These are phyloP conservation scores for Rhinocladiella similis DNA, from an alignment of 2,329 filamentous ascomycete genomes.

Conservation along the genomic window DNA sequence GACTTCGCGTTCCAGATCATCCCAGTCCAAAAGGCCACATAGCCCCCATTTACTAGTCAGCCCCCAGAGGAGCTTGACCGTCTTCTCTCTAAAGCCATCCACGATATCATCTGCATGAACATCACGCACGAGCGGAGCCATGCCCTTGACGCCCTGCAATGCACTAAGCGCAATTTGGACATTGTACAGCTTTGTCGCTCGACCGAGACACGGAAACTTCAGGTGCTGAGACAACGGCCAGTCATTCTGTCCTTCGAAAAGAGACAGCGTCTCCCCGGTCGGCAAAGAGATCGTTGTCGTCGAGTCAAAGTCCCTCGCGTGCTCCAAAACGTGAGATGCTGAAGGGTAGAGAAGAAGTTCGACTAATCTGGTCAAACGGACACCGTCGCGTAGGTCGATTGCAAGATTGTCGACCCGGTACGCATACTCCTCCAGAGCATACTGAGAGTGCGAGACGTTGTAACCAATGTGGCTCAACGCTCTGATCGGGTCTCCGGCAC, in stretches of 20 bases:
- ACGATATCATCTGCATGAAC: constrained; percentile 60
- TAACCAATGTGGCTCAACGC: constrained; percentile 59
- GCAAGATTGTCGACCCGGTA: constrained; percentile 62
- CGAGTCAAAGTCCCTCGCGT: constrained; percentile 33
- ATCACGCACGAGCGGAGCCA: constrained; percentile 42
- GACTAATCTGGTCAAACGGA: constrained; percentile 59
- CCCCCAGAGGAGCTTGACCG: constrained; percentile 60
- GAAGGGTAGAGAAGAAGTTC: constrained; percentile 56
- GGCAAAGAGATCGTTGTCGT: constrained; percentile 49
- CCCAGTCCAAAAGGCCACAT: constrained; percentile 55
- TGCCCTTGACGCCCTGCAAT: constrained; percentile 45
- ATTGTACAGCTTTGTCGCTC: constrained; percentile 60
- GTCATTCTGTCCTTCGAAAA: constrained; percentile 31
- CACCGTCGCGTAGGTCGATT: constrained; percentile 62
- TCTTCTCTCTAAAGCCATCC: constrained; percentile 65
- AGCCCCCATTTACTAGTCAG: constrained; percentile 60
- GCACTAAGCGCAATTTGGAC: constrained; percentile 58
- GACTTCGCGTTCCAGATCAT: constrained; percentile 55
- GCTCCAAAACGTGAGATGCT: constrained; percentile 30
- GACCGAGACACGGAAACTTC: constrained; percentile 57
- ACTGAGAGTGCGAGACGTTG: constrained; percentile 55
- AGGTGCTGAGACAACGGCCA: constrained; percentile 58
- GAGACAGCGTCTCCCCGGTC: constrained; percentile 42
- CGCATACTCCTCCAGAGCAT: constrained; percentile 58
- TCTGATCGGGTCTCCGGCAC: constrained; percentile 58